Evolutionary conservation across 2,329 filamentous ascomycete genomes (phyloP).

Genomic region (Fonsecaea pedrosoi): DNA sequence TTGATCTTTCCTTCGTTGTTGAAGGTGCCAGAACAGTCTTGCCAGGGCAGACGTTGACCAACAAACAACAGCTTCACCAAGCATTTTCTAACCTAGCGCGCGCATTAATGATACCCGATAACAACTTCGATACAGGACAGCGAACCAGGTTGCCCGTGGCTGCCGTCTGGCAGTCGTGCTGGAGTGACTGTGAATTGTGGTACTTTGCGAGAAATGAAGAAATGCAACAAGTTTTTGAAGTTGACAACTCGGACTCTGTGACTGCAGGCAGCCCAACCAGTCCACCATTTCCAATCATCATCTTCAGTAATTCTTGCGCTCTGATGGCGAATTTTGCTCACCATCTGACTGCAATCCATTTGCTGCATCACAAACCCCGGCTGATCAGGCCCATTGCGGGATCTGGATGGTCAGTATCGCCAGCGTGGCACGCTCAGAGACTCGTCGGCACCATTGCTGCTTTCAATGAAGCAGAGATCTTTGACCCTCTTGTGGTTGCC

Average conservation of each 20-base stretch:
- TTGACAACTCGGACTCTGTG: neutral
- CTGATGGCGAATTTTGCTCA: conserved; percentile 17
- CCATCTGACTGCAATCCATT: conserved; percentile 15
- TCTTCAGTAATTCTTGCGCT: conserved; percentile 24
- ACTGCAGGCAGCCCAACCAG: no score
- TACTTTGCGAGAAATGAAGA: conserved; percentile 13
- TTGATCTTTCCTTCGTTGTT: conserved; percentile 10
- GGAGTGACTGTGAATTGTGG: conserved; percentile 18
- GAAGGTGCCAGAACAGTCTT: conserved; percentile 6
- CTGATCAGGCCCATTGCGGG: conserved; percentile 6
- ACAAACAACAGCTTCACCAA: conserved; percentile 17
- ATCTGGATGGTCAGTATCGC: conserved; percentile 7
- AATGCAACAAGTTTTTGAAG: conserved; percentile 18
- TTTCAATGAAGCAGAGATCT: neutral
- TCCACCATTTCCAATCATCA: conserved; percentile 9
- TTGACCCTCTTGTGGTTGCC: conserved; percentile 16
- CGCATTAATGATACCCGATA: conserved; percentile 1
- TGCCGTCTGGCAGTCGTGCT: conserved; percentile 14
- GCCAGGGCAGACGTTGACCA: conserved; percentile 1
- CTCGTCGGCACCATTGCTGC: conserved; percentile 9
- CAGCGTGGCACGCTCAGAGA: conserved; percentile 17
- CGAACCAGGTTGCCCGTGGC: neutral
- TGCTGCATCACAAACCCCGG: conserved; percentile 20
- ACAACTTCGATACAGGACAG: neutral
- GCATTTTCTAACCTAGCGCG: conserved; percentile 9